Evolutionary conservation across 2,329 filamentous ascomycete species (phyloP).

Genomic region (Fusarium piperis): DNA sequence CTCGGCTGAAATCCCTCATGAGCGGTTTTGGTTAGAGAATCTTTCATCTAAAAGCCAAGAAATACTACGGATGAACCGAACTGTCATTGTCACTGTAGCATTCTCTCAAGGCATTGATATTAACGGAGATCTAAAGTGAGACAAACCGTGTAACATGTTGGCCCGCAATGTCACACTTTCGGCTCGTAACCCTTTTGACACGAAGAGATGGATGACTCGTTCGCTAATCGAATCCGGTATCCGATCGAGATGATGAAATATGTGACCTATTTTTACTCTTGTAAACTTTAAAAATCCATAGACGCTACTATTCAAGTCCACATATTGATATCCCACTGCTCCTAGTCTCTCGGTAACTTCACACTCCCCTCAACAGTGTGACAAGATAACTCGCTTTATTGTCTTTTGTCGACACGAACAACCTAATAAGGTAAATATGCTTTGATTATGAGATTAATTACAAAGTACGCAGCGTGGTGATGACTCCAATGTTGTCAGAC

Average conservation of each 20-base stretch:
- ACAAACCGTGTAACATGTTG: not conserved
- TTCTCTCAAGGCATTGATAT: not conserved
- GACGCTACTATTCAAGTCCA: not conserved
- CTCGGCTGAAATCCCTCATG: not conserved
- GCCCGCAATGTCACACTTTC: not conserved
- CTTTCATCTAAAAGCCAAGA: not conserved
- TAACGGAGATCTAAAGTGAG: not conserved
- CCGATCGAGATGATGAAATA: not conserved
- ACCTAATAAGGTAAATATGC: not conserved
- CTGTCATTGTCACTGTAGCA: not conserved
- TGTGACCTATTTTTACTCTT: not conserved
- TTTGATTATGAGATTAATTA: not conserved
- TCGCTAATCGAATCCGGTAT: not conserved
- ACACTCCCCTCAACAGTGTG: not conserved
- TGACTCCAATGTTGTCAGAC: not conserved
- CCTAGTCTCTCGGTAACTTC: not conserved
- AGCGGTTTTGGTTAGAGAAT: not conserved
- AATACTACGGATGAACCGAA: not conserved
- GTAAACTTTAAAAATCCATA: not conserved
- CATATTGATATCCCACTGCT: not conserved
- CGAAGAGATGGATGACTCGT: not conserved
- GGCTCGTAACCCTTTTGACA: not conserved
- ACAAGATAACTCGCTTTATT: not conserved
- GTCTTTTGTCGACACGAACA: not conserved
- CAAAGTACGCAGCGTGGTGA: not conserved